A percentile compares a stretch with the other conserved stretches of the same genome.
These are phyloP conservation scores for Naegleria gruberi DNA, from an alignment of 208 protist genomes.

Conservation along the genomic window DNA sequence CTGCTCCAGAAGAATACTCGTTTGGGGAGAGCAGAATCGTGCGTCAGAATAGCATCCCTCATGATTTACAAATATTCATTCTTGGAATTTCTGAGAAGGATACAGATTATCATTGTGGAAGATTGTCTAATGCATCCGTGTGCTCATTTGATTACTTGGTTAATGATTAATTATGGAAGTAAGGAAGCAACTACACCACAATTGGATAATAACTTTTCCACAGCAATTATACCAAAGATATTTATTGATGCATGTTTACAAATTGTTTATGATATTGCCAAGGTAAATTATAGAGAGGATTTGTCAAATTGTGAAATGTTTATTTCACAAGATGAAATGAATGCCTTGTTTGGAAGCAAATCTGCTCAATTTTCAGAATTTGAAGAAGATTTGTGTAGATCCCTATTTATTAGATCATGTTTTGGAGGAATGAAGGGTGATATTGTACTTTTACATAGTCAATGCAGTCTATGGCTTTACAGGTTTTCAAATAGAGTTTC, in stretches of 20 bases:
- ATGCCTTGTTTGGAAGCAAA: not conserved
- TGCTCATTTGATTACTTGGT: not conserved
- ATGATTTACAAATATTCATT: not conserved
- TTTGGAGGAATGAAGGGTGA: not conserved
- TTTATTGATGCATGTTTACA: not conserved
- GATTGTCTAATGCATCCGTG: not conserved
- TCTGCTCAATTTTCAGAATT: not conserved
- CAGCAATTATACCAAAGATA: not conserved
- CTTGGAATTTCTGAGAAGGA: not conserved
- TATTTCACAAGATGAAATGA: not conserved
- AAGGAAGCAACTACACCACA: not conserved
- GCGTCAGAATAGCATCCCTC: not conserved
- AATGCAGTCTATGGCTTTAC: not conserved
- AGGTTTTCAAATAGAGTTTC: not conserved
- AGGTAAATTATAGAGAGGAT: not conserved
- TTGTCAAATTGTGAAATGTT: not conserved
- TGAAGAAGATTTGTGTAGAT: not conserved
- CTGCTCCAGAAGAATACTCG: not conserved
- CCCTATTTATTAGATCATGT: not conserved
- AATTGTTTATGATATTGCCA: not conserved
- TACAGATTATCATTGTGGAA: constrained; percentile 1
- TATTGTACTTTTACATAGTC: not conserved
- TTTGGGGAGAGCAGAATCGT: not conserved
- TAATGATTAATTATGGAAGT: not conserved
- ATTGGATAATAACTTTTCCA: not conserved